Evolutionary conservation across 495 filamentous ascomycete species (phyloP).

Genomic region (Penicillium samsonianum): DNA sequence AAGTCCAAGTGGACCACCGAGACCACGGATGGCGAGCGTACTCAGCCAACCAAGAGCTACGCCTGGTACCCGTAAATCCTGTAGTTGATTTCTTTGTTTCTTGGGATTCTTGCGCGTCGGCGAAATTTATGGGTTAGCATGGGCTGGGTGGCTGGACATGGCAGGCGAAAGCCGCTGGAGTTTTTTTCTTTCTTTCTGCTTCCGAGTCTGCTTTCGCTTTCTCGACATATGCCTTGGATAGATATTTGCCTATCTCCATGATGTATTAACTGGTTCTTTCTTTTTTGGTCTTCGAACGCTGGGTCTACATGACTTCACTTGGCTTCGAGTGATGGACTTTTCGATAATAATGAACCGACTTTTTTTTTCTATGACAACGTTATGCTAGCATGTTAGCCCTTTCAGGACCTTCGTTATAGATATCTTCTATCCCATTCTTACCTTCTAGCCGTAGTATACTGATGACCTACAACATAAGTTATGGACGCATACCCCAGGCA

Average conservation of each 20-base stretch:
- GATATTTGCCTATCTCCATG: conserved; percentile 2
- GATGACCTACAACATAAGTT: neutral
- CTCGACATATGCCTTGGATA: neutral
- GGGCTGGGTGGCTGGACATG: conserved; percentile 18
- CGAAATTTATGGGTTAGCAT: conserved; percentile 20
- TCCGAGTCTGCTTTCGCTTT: neutral
- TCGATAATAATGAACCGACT: neutral
- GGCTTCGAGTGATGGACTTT: neutral
- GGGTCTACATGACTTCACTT: neutral
- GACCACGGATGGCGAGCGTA: conserved; percentile 47
- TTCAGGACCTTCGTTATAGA: neutral
- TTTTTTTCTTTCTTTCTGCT: conserved; percentile 13
- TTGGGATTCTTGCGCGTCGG: conserved; percentile 9
- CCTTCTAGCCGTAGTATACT: too few relatives aligned
- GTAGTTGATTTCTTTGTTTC: conserved; percentile 1
- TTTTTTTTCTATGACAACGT: neutral
- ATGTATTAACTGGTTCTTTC: conserved; percentile 2
- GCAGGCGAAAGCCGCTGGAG: conserved; percentile 18
- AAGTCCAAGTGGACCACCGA: conserved; percentile 71
- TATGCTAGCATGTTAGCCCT: neutral
- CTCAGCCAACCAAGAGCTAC: conserved; percentile 53
- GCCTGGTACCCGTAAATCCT: conserved; percentile 44
- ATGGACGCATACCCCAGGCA: neutral
- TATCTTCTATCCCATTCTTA: too few relatives aligned
- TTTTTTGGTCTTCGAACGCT: neutral